Evolutionary conservation across 306 rosid genomes (phyloP), one percentile per base, ranked within the genome.

Genomic region (Quillaja saponaria): DNA sequence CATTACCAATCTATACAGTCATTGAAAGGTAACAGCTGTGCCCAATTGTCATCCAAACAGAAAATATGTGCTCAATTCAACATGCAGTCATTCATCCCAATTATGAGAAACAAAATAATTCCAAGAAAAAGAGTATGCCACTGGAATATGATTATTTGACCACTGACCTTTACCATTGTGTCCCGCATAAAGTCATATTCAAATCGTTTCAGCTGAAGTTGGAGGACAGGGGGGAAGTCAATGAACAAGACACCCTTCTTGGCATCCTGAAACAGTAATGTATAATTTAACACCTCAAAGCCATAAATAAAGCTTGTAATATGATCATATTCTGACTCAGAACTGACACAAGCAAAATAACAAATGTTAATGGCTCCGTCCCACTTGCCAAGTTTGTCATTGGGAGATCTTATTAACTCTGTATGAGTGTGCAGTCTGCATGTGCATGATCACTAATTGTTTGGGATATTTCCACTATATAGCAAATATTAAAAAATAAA

Each of bases 191-290:
- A 94, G 55, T 94, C 97, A 71, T 94, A 94, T 72, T 94, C 99
- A 77, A 94, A 94, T 64, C 99, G 87, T 68, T 94, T 94, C 58
- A 94, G 82, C 76, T 94, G 99, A 72, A 94, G 99, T 73, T 94
- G 99, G 75, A 94, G 96, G 38, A 94, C 99, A 8, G 97, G 99
- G 4, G 99, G 99, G 41, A 94, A 94, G 69, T 94, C 99, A 46
- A 87, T 94, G 72, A 94, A 94, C 42, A 94, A 68, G 31, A 89
- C 97, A 57, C 99, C 99, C 73, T 94, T 94, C 90, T 74, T 94
- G 52, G 99, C 99, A 81, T 89, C 97, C 99, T 94, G 90, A 72
- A 79, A 79, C 46, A 53, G 50, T 11, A 34, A 64, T 55, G 67
- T 47, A 47, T 11, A 49, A 67, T 47, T 48, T 15, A 12, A 19